Evolutionary conservation across 805 yeast genomes (phyloP).

Genomic region (Metschnikowia corniflorae): DNA sequence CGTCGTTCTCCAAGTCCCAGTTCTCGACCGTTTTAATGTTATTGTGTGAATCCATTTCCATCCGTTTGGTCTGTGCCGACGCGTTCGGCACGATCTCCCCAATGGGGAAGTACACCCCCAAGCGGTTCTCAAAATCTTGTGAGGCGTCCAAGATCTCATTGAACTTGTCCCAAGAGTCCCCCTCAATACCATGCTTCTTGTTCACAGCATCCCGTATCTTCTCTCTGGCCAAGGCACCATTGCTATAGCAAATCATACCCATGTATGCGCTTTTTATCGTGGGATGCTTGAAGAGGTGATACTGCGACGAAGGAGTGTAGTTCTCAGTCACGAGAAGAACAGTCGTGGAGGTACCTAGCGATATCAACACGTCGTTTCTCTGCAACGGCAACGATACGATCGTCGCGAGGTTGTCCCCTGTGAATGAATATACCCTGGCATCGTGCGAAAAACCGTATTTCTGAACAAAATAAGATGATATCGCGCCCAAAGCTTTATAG

Average conservation of each 20-base stretch:
- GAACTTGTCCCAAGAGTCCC: constrained; percentile 58
- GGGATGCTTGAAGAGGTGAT: constrained; percentile 86
- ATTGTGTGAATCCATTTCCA: constrained; percentile 31
- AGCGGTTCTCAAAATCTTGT: constrained; percentile 36
- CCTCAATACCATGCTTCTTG: constrained; percentile 31
- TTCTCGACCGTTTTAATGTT: constrained; percentile 24
- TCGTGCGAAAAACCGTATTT: constrained; percentile 59
- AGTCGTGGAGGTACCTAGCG: constrained; percentile 92
- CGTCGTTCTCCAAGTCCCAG: constrained; percentile 61
- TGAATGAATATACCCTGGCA: constrained; percentile 70
- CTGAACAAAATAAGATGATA: constrained; percentile 57
- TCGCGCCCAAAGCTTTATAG: constrained; percentile 45
- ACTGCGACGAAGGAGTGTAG: constrained; percentile 73
- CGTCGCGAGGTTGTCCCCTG: constrained; percentile 92
- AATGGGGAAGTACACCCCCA: constrained; percentile 82
- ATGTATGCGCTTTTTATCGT: constrained; percentile 70
- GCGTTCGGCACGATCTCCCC: constrained; percentile 92
- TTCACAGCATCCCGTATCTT: constrained; percentile 63
- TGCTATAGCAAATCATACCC: constrained; percentile 95
- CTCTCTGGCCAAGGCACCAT: constrained; percentile 87
- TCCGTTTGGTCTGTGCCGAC: constrained; percentile 57
- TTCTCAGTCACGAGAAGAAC: constrained; percentile 75
- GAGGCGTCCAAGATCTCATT: constrained; percentile 47
- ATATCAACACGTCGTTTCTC: constrained; percentile 72
- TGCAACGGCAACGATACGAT: constrained; percentile 75